Evolutionary conservation across 768 basidiomycete species (phyloP), one percentile per base, ranked within the genome.

Genomic region (Trametes cubensis): DNA sequence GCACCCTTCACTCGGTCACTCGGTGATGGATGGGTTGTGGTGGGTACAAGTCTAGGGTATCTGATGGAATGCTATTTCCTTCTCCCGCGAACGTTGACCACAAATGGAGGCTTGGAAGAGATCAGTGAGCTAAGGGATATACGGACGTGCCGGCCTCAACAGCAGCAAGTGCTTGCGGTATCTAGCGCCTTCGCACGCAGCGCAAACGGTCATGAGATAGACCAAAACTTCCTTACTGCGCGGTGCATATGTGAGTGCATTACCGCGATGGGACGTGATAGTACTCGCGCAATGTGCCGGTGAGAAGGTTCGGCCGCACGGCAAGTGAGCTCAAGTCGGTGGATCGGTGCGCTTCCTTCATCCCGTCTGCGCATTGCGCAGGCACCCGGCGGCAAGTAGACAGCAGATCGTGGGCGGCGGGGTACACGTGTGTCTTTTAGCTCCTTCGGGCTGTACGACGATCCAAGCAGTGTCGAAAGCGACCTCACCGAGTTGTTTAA

Each of bases 321-420:
- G 34, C 34, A 6, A 10, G 34, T 34, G 34, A 6, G 34, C 34
- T 34, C 34, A 34, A 34, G 34, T 34, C 10, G 11, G 34, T 11
- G 34, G 11, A 34, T 34, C 34, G 6, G 10, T 34, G 34, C 34
- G 34, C 6, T 34, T 34, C 34, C 41, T 14, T 38, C 26, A 6
- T 39, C 4, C 41, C 13, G 18, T 40, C 25, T 20, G 21, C 21
- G 28, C 47, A 63, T 18, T 20, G 21, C 21, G 28, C 47, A 63
- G 62, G 62, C 50, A 63, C 62, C 62, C 62, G 62, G 56, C 62
- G 62, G 62, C 50, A 63, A 20, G 56, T 58, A 63, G 34, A 44
- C 49, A 40, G 47, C 39, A 50, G 26, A 41, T 58, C 41, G 56
- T 39, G 44, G 46, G 44, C 17, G 50, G 18, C 13, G 20, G 38